These are phyloP conservation scores for Zygoascus biomembranicola DNA, from an alignment of 805 yeast species.

Conservation along the genomic window DNA sequence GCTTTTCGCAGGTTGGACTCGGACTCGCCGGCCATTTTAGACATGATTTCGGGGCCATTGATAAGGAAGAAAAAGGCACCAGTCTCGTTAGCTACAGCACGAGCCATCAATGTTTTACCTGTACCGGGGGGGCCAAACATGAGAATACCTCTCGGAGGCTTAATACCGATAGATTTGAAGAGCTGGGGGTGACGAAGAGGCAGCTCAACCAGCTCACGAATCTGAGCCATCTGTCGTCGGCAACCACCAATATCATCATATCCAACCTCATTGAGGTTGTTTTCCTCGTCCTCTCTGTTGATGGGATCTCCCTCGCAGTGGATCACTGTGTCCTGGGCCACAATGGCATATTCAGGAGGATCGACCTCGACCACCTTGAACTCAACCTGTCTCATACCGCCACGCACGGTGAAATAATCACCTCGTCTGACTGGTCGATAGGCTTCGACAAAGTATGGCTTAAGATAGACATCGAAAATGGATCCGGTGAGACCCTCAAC, in stretches of 20 bases:
- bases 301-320: constrained; percentile 99
- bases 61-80: constrained; percentile 98
- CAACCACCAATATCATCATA: constrained; percentile 99
- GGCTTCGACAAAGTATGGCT: constrained; percentile 98
- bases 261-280: constrained; percentile 92
- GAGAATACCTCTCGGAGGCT: constrained; percentile 96
- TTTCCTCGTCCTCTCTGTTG: constrained; percentile 96
- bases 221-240: constrained; percentile 99
- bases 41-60: constrained; percentile 99
- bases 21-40: constrained; percentile 99
- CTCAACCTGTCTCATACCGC: constrained; percentile 99
- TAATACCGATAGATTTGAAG: constrained; percentile 95
- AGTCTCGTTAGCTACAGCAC: constrained; percentile 99
- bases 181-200: constrained; percentile 98
- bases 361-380: constrained; percentile 98
- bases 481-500: constrained; percentile 98
- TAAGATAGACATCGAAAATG: constrained; percentile 87
- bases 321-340: constrained; percentile 95
- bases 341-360: constrained; percentile 95
- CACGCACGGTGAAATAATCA: constrained; percentile 91
- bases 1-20: constrained; percentile 97
- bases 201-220: constrained; percentile 95
- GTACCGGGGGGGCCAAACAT: constrained; percentile 98
- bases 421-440: constrained; percentile 98
- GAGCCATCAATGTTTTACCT: constrained; percentile 98